These are phyloP conservation scores for Neoboletus magnificus DNA, from an alignment of 768 basidiomycete genomes.

Conservation along the genomic window DNA sequence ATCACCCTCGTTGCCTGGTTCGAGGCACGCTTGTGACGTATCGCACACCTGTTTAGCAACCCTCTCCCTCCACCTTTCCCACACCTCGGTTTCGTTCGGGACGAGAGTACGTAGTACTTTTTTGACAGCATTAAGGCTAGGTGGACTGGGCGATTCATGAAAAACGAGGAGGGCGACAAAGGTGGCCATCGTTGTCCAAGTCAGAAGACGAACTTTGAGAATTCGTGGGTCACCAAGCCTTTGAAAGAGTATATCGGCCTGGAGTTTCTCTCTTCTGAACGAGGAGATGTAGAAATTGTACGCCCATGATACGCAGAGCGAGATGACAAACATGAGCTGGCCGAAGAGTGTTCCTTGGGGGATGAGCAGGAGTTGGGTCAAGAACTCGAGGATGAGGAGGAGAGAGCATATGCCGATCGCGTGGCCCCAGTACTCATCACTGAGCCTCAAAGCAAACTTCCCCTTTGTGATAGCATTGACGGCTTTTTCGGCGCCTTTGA, in stretches of 20 bases:
- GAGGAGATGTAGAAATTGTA: slow-evolving; percentile 31
- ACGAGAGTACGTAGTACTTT: slow-evolving; percentile 12
- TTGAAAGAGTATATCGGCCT: slow-evolving; percentile 19
- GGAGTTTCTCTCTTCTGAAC: slow-evolving; percentile 22
- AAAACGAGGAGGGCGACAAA: slow-evolving; percentile 15
- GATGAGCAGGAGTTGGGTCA: slow-evolving; percentile 32
- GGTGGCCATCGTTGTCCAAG: slow-evolving; percentile 16
- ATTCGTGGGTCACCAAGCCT: slow-evolving; percentile 11
- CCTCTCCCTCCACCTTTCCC: slow-evolving; percentile 20
- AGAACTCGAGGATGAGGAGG: slow-evolving; percentile 28
- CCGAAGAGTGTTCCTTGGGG: slow-evolving; percentile 33
- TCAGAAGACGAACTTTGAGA: slow-evolving; percentile 11
- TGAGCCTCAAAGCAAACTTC: slow-evolving; percentile 19
- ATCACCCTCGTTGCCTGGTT: not conserved
- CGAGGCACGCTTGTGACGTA: slow-evolving; percentile 1
- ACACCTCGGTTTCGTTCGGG: slow-evolving; percentile 22
- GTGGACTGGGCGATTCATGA: slow-evolving; percentile 2
- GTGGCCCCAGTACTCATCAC: not conserved
- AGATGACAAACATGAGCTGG: slow-evolving; percentile 34
- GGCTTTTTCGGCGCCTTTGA: slow-evolving; percentile 27
- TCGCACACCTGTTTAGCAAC: slow-evolving; percentile 12
- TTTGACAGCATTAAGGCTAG: not conserved
- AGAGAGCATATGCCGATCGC: slow-evolving; percentile 26
- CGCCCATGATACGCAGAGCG: slow-evolving; percentile 33
- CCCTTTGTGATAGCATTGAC: slow-evolving; percentile 31